Conservation (phyloP, 139 green algal species). For the Chlorella sp. region DNA sequence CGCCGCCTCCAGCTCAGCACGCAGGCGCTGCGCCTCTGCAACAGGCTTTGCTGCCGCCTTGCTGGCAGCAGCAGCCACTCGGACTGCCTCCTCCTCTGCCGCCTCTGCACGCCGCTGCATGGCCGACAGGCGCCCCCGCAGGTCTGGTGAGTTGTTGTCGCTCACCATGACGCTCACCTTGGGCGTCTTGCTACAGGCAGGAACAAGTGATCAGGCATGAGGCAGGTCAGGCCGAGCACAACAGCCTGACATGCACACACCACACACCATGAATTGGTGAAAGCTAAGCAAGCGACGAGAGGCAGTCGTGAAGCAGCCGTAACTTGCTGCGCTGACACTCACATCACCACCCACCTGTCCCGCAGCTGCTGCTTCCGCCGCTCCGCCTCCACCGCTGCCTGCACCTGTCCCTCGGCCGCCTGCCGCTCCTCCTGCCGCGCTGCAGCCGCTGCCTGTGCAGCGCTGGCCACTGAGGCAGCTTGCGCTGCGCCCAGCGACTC, state of each 20-base stretch:
- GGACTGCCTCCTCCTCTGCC: background rate
- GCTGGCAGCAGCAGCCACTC: too few species aligned
- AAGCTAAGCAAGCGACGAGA: background rate
- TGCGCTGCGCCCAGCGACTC: background rate
- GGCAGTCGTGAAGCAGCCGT: too few species aligned
- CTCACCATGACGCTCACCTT: background rate
- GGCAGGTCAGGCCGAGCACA: background rate
- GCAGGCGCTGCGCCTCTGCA: constrained; percentile 4
- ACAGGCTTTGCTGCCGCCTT: background rate
- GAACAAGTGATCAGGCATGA: background rate
- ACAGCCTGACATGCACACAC: background rate
- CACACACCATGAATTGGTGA: background rate
- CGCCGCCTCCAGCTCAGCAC: background rate
- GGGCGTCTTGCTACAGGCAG: background rate
- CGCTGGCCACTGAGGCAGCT: background rate
- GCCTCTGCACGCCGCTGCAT: background rate
- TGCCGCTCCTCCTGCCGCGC: constrained; percentile 18
- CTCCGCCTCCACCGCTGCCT: background rate
- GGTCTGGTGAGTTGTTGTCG: background rate
- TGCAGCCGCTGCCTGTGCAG: background rate
- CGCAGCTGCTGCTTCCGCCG: background rate
- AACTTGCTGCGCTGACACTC: too few species aligned
- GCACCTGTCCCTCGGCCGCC: background rate
- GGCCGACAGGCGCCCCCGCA: background rate
- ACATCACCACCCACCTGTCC: background rate